These are phyloP conservation scores for Haberlea rhodopensis DNA, from an alignment of 257 asterid species.

Conservation along the genomic window DNA sequence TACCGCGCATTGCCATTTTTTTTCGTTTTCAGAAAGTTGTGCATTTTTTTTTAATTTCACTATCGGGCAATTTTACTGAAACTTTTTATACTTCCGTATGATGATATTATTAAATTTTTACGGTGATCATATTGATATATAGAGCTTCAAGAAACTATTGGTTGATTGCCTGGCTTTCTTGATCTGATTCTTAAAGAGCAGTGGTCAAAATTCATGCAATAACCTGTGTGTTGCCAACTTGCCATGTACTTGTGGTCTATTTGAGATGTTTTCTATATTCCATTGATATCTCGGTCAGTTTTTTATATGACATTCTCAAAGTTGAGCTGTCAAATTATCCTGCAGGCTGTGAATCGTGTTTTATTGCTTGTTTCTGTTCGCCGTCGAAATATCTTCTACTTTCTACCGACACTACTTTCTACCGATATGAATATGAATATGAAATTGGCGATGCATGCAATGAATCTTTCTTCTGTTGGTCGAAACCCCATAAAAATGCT, in stretches of 20 bases:
- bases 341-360: not conserved
- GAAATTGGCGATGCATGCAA: not conserved
- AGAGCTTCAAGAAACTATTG: not conserved
- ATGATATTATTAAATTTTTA: not conserved
- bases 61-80: not conserved
- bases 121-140: not conserved
- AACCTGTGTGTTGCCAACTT: not conserved
- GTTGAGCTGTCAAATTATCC: not conserved
- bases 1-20: not conserved
- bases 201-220: not conserved
- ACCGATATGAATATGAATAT: not conserved
- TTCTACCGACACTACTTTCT: too few species aligned
- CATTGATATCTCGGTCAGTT: not conserved
- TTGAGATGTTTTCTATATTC: not conserved
- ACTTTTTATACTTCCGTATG: not conserved
- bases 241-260: not conserved
- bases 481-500: not conserved
- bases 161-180: not conserved
- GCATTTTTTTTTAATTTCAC: not conserved
- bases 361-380: not conserved
- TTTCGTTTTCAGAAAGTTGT: not conserved
- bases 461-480: not conserved
- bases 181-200: too few species aligned
- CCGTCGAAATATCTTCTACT: not conserved
- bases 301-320: not conserved